phyloP scores from a whole-genome alignment of 2,329 filamentous ascomycete species.

The Chlorencoelia australis region DNA sequence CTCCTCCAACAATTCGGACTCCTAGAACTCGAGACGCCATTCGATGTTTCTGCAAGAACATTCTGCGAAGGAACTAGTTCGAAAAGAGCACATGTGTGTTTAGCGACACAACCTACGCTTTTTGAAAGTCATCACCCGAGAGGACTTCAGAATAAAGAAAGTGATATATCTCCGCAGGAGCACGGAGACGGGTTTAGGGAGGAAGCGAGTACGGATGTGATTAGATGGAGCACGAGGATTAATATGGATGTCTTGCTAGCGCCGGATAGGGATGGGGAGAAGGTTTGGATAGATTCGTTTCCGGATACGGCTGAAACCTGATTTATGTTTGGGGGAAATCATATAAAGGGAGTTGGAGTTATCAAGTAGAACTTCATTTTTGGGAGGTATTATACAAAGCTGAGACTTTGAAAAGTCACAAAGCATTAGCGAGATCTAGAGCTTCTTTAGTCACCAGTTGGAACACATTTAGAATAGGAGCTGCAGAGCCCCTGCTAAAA shows the following conservation, averaged over 20 bases:
- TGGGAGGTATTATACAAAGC: too few relatives aligned
- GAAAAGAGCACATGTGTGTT: constrained; percentile 1
- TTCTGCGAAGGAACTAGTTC: constrained; percentile 6
- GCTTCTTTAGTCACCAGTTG: too few relatives aligned
- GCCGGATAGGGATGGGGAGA: background rate
- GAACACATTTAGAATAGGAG: too few relatives aligned
- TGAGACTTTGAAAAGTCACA: too few relatives aligned
- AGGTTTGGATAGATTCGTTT: constrained; percentile 3
- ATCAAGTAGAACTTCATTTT: too few relatives aligned
- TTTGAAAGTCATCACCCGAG: background rate
- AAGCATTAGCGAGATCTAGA: too few relatives aligned
- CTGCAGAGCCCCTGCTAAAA: too few relatives aligned
- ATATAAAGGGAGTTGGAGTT: too few relatives aligned
- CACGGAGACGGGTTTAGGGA: background rate
- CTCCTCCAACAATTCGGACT: too few relatives aligned
- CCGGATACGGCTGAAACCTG: too few relatives aligned
- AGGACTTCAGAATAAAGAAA: background rate
- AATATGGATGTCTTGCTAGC: constrained; percentile 2
- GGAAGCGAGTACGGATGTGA: background rate
- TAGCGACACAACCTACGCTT: background rate
- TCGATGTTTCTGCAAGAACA: constrained; percentile 6
- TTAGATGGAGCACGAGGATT: constrained; percentile 4
- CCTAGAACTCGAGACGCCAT: background rate
- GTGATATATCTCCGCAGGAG: background rate
- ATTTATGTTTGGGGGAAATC: too few relatives aligned